Conservation (phyloP, 78 protist species). For the Protostelium mycophagum region DNA sequence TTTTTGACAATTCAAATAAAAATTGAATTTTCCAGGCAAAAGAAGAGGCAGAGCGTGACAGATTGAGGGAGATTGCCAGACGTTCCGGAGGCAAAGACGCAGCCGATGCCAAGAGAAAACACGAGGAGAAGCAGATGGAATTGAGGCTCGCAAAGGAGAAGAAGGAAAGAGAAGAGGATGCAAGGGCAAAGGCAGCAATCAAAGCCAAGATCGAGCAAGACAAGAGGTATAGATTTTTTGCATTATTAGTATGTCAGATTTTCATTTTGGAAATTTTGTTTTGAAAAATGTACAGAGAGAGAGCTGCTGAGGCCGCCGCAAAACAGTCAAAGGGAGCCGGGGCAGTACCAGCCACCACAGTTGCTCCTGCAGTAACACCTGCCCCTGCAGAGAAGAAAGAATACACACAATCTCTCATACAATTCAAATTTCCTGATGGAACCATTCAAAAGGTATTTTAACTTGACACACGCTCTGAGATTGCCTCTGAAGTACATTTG, state of each 20-base stretch:
- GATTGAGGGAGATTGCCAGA: conserved; percentile 43
- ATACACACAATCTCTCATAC: conserved; percentile 32
- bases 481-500: no score
- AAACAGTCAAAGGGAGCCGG: neutral
- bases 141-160: conserved; percentile 36
- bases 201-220: conserved; percentile 47
- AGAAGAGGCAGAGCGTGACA: conserved; percentile 40
- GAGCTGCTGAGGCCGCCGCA: conserved; percentile 1
- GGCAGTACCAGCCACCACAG: conserved; percentile 19
- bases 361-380: conserved; percentile 10
- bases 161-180: conserved; percentile 49
- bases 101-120: conserved; percentile 22
- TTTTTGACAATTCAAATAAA: no score
- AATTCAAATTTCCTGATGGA: conserved; percentile 10
- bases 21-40: no score
- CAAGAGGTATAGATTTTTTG: conserved; percentile 23
- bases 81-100: conserved; percentile 22
- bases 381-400: conserved; percentile 7
- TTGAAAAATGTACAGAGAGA: no score
- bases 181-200: conserved; percentile 33
- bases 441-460: neutral
- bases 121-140: conserved; percentile 45
- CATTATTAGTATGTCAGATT: no score
- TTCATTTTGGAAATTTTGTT: no score
- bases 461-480: no score